Base-by-base conservation (phyloP, 164 flowering plant genomes). In the Cinnamomum micranthum region DNA sequence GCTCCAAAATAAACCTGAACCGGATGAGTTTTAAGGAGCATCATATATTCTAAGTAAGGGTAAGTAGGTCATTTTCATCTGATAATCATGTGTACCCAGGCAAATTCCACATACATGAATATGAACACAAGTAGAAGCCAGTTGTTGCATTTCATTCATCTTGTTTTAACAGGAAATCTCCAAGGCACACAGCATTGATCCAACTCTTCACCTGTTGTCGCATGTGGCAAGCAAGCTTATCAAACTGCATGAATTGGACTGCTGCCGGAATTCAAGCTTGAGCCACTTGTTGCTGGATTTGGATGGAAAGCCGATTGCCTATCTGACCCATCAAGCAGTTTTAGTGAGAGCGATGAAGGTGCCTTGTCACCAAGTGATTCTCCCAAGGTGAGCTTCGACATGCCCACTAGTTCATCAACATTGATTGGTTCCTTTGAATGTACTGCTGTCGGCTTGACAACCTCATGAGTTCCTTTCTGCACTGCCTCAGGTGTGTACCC, bases 271-370 rank as follows among this genome's bases (percentile, higher is more conserved):
- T 80, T 86, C 83, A 87, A 80, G 70, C 75, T 70, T 51, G 89
- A 82, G 73, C 81, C 80, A 74, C 79, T 77, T 27, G 92, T 80
- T 11, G 84, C 58, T 50, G 75, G 70, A 9, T 73, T 88, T 5
- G 95, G 88, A 79, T 93, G 94, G 75, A 93, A 93, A 51, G 98
- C 96, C 2, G 95, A 91, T 55, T 88, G 96, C 77, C 98, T 78
- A 64, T 80, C 62, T 5, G 96, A 85, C 15, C 93, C 92, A 70
- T 87, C 89, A 7, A 76, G 79, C 63, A 90, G 82, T 41, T 89
- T 87, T 7, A 87, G 76, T 2, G 96, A 84, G 9, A 90, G 90
- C 0, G 89, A 78, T 7, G 93, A 80, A 0, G 89, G 81, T 6
- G 78, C 88, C 27, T 74, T 74, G 60, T 82, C 55, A 20, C 84